A percentile compares a stretch with the other conserved stretches of the same genome.
phyloP scores from a whole-genome alignment of 169 alveolate species.

The Plasmodium vinckei region DNA sequence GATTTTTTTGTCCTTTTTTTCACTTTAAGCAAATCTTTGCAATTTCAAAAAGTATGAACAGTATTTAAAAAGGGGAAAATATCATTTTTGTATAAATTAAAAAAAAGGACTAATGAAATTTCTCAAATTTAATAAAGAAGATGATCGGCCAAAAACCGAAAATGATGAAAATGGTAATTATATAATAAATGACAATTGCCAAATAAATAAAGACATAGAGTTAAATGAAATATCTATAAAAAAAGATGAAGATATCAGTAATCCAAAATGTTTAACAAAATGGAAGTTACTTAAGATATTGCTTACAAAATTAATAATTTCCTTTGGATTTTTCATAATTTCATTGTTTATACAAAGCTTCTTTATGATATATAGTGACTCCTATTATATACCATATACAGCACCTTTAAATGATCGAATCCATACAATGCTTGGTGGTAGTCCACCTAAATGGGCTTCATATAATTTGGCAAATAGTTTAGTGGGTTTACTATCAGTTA shows the following conservation, averaged over 20 bases:
- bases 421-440: conserved; percentile 10
- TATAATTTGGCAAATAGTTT: conserved; percentile 58
- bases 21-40: conserved; percentile 11
- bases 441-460: conserved; percentile 50
- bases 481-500: conserved; percentile 33
- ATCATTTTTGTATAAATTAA: not conserved
- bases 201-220: conserved; percentile 29
- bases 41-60: conserved; percentile 8
- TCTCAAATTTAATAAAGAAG: not conserved
- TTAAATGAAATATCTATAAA: conserved; percentile 9
- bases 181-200: not conserved
- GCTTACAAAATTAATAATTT: conserved; percentile 24
- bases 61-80: not conserved
- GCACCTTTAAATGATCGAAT: conserved; percentile 50
- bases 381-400: conserved; percentile 46
- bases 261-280: conserved; percentile 10
- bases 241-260: conserved; percentile 1
- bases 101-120: not conserved
- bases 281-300: conserved; percentile 43
- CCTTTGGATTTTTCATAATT: conserved; percentile 28
- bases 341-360: conserved; percentile 65
- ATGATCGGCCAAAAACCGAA: conserved; percentile 15
- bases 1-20: conserved; percentile 4
- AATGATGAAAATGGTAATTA: conserved; percentile 10
- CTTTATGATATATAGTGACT: conserved; percentile 66